These are phyloP conservation scores for Blastomyces parvus DNA, from an alignment of 2,329 filamentous ascomycete genomes.

Conservation along the genomic window DNA sequence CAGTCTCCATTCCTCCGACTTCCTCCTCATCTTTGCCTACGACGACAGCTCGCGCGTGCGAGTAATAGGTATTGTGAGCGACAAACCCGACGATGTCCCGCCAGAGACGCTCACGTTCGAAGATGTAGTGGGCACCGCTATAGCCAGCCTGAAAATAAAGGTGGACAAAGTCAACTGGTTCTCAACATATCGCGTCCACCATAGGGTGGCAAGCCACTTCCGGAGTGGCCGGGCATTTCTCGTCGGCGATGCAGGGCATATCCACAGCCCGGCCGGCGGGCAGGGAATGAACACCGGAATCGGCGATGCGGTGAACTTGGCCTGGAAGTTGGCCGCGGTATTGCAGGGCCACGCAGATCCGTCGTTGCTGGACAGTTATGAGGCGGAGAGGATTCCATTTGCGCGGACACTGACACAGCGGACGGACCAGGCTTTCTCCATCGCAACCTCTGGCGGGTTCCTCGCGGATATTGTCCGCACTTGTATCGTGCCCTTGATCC, in stretches of 20 bases:
- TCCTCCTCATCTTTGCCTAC: constrained; percentile 30
- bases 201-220: constrained; percentile 36
- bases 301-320: constrained; percentile 43
- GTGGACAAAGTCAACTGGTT: constrained; percentile 32
- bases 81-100: constrained; percentile 1
- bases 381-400: constrained; percentile 41
- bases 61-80: constrained; percentile 21
- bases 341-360: constrained; percentile 32
- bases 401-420: constrained; percentile 35
- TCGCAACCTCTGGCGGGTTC: constrained; percentile 31
- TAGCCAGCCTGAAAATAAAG: constrained; percentile 18
- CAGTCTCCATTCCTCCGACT: constrained; percentile 27
- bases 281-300: constrained; percentile 52
- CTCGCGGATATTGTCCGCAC: constrained; percentile 35
- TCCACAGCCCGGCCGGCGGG: constrained; percentile 47
- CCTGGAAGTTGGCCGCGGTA: constrained; percentile 46
- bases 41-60: constrained; percentile 19
- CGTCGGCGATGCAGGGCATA: constrained; percentile 50
- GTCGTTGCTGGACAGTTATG: constrained; percentile 41
- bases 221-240: constrained; percentile 44
- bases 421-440: constrained; percentile 37
- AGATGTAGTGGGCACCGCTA: constrained; percentile 18
- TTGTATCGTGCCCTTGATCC: constrained; percentile 32
- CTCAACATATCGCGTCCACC: constrained; percentile 39
- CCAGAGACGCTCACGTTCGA: constrained; percentile 22